Evolutionary conservation across 257 asterid genomes (phyloP), one percentile per base, ranked within the genome.

Genomic region (Fraxinus cuspidata): DNA sequence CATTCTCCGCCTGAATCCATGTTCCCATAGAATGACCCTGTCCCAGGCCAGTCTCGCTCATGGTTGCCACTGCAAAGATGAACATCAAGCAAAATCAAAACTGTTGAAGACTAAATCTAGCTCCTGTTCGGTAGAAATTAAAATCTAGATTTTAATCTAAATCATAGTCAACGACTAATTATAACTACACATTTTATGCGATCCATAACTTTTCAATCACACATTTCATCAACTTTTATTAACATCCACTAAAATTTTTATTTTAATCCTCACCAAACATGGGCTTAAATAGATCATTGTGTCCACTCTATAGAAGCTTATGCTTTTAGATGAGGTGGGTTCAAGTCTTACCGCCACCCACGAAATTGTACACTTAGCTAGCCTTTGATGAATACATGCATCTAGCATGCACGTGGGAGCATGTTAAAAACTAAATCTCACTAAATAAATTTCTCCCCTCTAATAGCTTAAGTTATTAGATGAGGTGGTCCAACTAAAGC

Each of bases 1-100:
- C 97, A 94, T 80, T 94, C 99, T 82, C 99, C 99, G 25, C 99
- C 99, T 0, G 99, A 94, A 80, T 94, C 97, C 83, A 60, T 69
- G 82, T 16, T 89, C 44, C 82, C 90, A 31, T 94, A 94, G 79
- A 94, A 94, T 4, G 97, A 94, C 34, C 99, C 99, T 4, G 95
- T 47, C 6, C 81, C 94, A 68, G 98, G 98, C 98, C 98, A 94
- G 82, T 94, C 98, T 0, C 97, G 93, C 87, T 94, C 98, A 64
- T 94, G 98, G 86, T 94, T 94, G 79, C 98, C 98, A 58, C 98
- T 94, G 90, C 81, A 84, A 60, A 72, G 60, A 74, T 18, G 72
- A 72, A 69, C 71, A 80, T 31, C 74, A 68, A 32, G 64, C 64
- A 5, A 4, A 53, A 53, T 18, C 3, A 19, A 51, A 51, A 16